Conservation (phyloP, 2,329 filamentous ascomycete genomes). For the Mycocentrospora acerina region DNA sequence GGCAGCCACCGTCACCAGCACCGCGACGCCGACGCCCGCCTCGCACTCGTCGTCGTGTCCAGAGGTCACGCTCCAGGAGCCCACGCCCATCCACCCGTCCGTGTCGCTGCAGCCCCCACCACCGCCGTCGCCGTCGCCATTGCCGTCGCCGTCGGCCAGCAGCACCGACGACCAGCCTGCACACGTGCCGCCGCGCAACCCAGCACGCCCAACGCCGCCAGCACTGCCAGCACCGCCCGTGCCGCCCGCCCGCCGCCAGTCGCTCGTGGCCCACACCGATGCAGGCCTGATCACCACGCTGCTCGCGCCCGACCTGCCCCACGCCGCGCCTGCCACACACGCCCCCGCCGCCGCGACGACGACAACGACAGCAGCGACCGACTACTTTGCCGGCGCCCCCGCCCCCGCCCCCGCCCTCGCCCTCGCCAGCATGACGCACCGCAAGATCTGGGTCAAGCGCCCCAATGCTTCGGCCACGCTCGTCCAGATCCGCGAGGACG, state of each 20-base stretch:
- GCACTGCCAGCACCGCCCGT: slow-evolving; percentile 26
- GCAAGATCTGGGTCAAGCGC: slow-evolving; percentile 95
- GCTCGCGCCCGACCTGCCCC: slow-evolving; percentile 47
- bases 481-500: slow-evolving; percentile 81
- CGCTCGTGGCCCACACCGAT: slow-evolving; percentile 44
- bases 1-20: slow-evolving; percentile 8
- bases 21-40: slow-evolving; percentile 14
- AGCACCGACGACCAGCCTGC: slow-evolving; percentile 13
- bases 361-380: slow-evolving; percentile 31
- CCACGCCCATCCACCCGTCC: slow-evolving; percentile 34
- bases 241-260: slow-evolving; percentile 46
- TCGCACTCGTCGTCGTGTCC: slow-evolving; percentile 18
- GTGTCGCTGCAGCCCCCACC: too few species aligned
- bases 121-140: slow-evolving; percentile 11
- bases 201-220: slow-evolving; percentile 2
- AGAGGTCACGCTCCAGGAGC: slow-evolving; percentile 34
- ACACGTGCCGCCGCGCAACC: slow-evolving; percentile 10
- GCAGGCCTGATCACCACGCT: slow-evolving; percentile 54
- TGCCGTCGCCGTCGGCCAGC: slow-evolving; percentile 12
- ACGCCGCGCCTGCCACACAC: slow-evolving; percentile 2
- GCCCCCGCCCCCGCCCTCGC: slow-evolving; percentile 31
- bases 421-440: slow-evolving; percentile 49
- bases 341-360: slow-evolving; percentile 18
- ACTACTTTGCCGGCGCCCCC: slow-evolving; percentile 43
- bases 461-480: slow-evolving; percentile 83